Percentiles rank a stretch among this genome's conserved stretches.
Conservation (phyloP, 2,329 filamentous ascomycete species). For the Teratosphaeria destructans region DNA sequence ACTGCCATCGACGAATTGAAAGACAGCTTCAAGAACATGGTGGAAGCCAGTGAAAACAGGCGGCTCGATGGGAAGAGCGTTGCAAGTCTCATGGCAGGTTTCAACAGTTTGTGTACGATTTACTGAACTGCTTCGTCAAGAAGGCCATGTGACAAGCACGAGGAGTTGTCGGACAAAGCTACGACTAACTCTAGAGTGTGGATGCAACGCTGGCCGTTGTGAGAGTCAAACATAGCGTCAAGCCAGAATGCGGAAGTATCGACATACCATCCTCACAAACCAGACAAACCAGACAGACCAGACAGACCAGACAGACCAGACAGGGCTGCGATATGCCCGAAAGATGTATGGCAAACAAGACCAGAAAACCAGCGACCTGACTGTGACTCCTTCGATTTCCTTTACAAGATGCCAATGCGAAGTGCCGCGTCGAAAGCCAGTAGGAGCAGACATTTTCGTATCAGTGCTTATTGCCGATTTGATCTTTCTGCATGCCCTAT, state of each 20-base stretch:
- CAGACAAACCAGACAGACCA: constrained; percentile 2
- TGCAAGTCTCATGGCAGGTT: neutral
- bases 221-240: neutral
- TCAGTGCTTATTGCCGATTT: constrained; percentile 11
- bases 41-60: neutral
- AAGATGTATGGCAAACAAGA: constrained; percentile 3
- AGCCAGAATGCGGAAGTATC: constrained; percentile 6
- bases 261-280: constrained; percentile 10
- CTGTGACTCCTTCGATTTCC: constrained; percentile 5
- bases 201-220: neutral
- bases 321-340: constrained; percentile 7
- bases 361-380: neutral
- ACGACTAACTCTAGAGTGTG: neutral
- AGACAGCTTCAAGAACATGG: neutral
- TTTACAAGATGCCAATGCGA: constrained; percentile 10
- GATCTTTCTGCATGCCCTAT: constrained; percentile 9
- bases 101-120: neutral
- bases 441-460: constrained; percentile 6
- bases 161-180: no score
- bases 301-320: constrained; percentile 7
- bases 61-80: constrained; percentile 1
- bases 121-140: neutral
- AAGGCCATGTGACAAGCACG: neutral
- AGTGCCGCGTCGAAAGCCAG: constrained; percentile 9
- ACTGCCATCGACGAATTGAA: neutral